phyloP scores from a whole-genome alignment of 768 basidiomycete genomes.

The Holtermanniella nyarrowii region DNA sequence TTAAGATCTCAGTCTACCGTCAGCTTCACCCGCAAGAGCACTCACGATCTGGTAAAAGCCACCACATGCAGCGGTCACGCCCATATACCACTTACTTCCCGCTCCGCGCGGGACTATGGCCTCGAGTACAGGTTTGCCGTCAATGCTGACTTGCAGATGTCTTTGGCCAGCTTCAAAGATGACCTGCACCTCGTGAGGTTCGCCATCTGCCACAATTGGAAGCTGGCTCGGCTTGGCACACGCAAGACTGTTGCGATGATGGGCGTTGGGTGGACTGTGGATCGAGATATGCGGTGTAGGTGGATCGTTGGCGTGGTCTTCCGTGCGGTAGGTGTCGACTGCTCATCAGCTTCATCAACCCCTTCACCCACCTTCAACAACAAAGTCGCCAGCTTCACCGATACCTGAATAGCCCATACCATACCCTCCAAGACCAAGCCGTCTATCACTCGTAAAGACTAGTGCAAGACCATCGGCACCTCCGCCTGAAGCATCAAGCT shows the following conservation, averaged over 20 bases:
- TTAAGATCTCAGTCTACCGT: slow-evolving; percentile 18
- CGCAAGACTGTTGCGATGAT: slow-evolving; percentile 31
- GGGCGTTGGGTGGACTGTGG: slow-evolving; percentile 36
- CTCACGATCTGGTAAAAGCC: slow-evolving; percentile 32
- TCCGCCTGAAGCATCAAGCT: slow-evolving; percentile 8
- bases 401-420: slow-evolving; percentile 35
- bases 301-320: slow-evolving; percentile 36
- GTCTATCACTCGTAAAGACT: slow-evolving; percentile 10
- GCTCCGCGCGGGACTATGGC: neutral
- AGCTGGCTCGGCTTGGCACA: slow-evolving; percentile 22
- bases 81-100: slow-evolving; percentile 18
- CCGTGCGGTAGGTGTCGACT: slow-evolving; percentile 38
- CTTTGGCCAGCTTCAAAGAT: slow-evolving; percentile 8
- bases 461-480: slow-evolving; percentile 40
- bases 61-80: slow-evolving; percentile 31
- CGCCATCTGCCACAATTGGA: slow-evolving; percentile 30
- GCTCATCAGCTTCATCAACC: neutral
- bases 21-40: neutral
- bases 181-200: slow-evolving; percentile 17
- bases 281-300: slow-evolving; percentile 39
- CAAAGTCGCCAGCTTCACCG: slow-evolving; percentile 33
- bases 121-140: slow-evolving; percentile 9
- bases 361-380: slow-evolving; percentile 29
- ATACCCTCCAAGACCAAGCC: slow-evolving; percentile 22
- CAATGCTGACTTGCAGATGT: slow-evolving; percentile 8